Evolutionary conservation across 2,329 filamentous ascomycete species (phyloP).

Genomic region (Coniochaeta pulveracea): DNA sequence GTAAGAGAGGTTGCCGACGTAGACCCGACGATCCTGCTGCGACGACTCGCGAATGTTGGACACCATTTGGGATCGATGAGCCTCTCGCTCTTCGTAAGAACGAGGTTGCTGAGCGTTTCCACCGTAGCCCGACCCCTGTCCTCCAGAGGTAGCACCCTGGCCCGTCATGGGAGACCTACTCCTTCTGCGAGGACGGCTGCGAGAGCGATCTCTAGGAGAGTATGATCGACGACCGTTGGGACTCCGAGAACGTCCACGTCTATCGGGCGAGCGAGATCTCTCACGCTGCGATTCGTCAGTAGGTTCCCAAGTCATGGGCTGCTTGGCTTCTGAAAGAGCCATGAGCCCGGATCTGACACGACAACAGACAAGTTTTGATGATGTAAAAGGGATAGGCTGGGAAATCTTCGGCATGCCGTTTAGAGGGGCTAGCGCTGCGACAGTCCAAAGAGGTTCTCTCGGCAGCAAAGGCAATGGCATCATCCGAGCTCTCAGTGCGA

Average conservation of each 20-base stretch:
- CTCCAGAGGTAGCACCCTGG: conserved; percentile 57
- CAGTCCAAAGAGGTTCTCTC: too few species aligned
- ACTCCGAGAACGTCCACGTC: conserved; percentile 74
- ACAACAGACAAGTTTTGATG: too few species aligned
- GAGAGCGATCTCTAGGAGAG: conserved; percentile 63
- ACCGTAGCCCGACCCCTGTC: conserved; percentile 55
- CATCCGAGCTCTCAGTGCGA: too few species aligned
- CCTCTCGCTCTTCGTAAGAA: conserved; percentile 72
- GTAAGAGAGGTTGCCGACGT: conserved; percentile 97
- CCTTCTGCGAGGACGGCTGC: conserved; percentile 66
- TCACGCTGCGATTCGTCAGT: conserved; percentile 53
- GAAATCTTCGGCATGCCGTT: too few species aligned
- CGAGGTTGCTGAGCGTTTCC: conserved; percentile 50
- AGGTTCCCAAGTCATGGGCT: conserved; percentile 11
- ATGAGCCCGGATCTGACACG: too few species aligned
- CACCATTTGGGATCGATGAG: conserved; percentile 92
- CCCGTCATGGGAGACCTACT: conserved; percentile 82
- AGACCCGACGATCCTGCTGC: conserved; percentile 97
- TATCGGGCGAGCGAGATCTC: conserved; percentile 62
- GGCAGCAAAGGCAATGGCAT: too few species aligned
- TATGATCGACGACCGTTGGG: conserved; percentile 65
- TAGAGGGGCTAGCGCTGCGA: too few species aligned
- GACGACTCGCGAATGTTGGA: conserved; percentile 85
- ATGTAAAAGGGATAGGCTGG: not conserved
- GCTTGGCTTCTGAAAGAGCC: too few species aligned